Base-by-base conservation (phyloP, 805 yeast species). In the Tetrapisispora nanseiensis region DNA sequence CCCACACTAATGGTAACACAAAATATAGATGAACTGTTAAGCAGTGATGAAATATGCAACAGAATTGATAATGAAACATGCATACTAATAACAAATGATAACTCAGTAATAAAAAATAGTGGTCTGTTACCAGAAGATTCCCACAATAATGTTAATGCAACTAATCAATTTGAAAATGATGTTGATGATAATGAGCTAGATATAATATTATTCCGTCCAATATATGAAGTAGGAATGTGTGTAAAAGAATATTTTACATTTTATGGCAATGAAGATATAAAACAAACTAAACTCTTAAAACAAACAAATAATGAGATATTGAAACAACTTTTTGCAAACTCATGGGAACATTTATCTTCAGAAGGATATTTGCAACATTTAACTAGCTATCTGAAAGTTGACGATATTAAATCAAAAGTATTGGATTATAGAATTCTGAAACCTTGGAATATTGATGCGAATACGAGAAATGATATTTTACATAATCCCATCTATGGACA, bases 1-100 rank as follows among this genome's bases (percentile, higher is more conserved):
- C 63, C 65, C 7, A 51, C 53, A 10, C 50, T 58, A 22, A 42
- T 58, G 51, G 51, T 58, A 5, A 37, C 54, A 16, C 49, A 54
- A 30, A 59, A 58, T 40, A 50, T 57, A 20, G 65, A 61, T 39
- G 63, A 58, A 38, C 49, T 61, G 26, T 44, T 61, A 21, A 51
- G 48, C 5, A 46, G 48, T 13, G 46, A 49, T 18, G 57, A 52
- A 33, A 50, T 59, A 6, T 44, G 51, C 32, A 47, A 51, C 21
- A 62, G 59, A 40, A 58, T 61, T 28, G 66, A 61, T 43, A 61
- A 61, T 41, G 66, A 61, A 42, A 61, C 64, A 1, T 61, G 65
- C 43, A 62, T 61, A 2, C 39, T 61, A 33, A 47, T 61, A 27
- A 52, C 59, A n/a, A 60, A 60, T 43, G 23, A 36, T 21, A 30